Evolutionary conservation across 371 early-diverging fungal species (phyloP).

Genomic region (Mucor plumbeus): DNA sequence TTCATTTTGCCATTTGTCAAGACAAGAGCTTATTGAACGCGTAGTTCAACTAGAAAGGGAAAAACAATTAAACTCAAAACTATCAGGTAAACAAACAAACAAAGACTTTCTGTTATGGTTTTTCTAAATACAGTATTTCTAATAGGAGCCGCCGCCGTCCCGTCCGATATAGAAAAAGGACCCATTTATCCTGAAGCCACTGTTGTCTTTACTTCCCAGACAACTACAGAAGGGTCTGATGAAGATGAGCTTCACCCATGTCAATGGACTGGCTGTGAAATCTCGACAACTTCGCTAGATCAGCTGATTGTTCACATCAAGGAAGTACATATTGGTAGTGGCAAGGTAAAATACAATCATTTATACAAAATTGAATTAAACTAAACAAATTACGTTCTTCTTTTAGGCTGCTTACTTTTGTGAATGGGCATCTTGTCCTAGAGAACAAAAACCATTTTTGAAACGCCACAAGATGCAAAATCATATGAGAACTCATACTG

Average conservation of each 20-base stretch:
- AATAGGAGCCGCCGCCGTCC: conserved; percentile 6
- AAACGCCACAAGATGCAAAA: conserved; percentile 87
- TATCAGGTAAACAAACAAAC: conserved; percentile 8
- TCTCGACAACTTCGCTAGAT: conserved; percentile 48
- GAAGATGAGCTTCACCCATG: conserved; percentile 45
- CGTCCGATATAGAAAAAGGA: conserved; percentile 4
- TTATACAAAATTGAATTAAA: too few species aligned
- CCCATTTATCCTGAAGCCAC: conserved; percentile 9
- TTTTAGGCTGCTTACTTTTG: conserved; percentile 69
- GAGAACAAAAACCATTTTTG: conserved; percentile 72
- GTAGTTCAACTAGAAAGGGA: conserved; percentile 44
- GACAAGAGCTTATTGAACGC: conserved; percentile 43
- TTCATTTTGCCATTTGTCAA: conserved; percentile 29
- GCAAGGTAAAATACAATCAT: conserved; percentile 45
- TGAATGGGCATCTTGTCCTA: conserved; percentile 74
- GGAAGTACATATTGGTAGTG: conserved; percentile 69
- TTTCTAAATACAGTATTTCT: conserved; percentile 5
- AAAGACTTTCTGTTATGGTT: conserved; percentile 1
- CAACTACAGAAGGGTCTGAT: conserved; percentile 18
- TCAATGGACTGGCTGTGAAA: conserved; percentile 63
- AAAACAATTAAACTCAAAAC: conserved; percentile 8
- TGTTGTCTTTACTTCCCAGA: not conserved
- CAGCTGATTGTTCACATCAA: conserved; percentile 67
- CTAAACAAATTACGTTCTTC: not conserved
- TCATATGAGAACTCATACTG: conserved; percentile 84